Evolutionary conservation across 331 rosid species (phyloP).

Genomic region (Quercus phellos): DNA sequence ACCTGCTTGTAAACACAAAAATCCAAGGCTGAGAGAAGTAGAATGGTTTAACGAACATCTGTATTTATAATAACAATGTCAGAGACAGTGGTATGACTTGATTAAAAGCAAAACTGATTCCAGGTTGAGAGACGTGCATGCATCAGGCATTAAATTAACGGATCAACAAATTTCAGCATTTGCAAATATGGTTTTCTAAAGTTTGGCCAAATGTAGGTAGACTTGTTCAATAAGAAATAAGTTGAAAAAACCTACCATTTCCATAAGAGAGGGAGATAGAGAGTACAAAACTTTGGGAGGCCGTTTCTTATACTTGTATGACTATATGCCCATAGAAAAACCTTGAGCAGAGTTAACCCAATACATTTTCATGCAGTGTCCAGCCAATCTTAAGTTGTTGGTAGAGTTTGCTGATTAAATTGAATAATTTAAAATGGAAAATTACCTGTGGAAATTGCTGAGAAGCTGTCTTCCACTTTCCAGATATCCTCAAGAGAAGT

Average conservation of each 20-base stretch:
- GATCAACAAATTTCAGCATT: not conserved
- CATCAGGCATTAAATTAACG: not conserved
- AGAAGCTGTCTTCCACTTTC: conserved; percentile 37
- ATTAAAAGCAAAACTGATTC: not conserved
- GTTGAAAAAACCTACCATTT: not conserved
- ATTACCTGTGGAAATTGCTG: conserved; percentile 41
- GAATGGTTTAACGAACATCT: not conserved
- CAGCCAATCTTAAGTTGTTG: not conserved
- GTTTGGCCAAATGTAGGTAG: not conserved
- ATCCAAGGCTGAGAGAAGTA: conserved; percentile 12
- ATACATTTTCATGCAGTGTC: not conserved
- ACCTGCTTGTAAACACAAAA: conserved; percentile 30
- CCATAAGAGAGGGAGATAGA: not conserved
- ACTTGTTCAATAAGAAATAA: not conserved
- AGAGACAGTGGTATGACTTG: not conserved
- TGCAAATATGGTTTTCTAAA: not conserved
- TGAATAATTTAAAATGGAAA: not conserved
- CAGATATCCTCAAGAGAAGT: conserved; percentile 42
- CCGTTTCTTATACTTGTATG: not conserved
- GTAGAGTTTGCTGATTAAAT: conserved; percentile 11
- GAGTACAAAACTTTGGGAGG: not conserved
- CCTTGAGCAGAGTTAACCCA: not conserved
- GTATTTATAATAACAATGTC: not conserved
- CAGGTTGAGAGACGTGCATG: not conserved
- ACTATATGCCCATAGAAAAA: not conserved